Base-by-base conservation (phyloP, 2,329 filamentous ascomycete genomes). In the Talaromyces marneffei region DNA sequence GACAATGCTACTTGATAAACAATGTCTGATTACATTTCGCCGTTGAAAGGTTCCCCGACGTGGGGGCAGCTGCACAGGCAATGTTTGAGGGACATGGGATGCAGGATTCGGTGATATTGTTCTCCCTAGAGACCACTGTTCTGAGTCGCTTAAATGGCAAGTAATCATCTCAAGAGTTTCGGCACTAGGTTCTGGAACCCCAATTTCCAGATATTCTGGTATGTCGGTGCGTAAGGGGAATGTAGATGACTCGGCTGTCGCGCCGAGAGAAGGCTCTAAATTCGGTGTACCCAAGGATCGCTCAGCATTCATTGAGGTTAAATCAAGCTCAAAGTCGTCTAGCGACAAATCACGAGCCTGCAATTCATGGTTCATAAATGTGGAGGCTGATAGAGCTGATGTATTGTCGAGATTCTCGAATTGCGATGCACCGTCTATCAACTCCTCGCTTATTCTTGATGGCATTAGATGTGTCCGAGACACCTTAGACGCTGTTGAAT, bases 1-100 rank as follows among this genome's bases (percentile, higher is more conserved):
- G 27, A 39, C 37, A 29, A 62, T 44, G 6, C 56, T 62, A 37
- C 55, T 62, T n/a, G 57, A 29, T 29, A 50, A 33, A 25, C 53
- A 59, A 52, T 58, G 29, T 39, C 39, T 42, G 10, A 62, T 50
- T 48, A 54, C 23, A 20, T 53, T 50, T 29, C 55, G 60, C 8
- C 25, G 23, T 23, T 58, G 55, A 31, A 62, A 55, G 10, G 39
- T 46, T 37, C 46, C 54, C 9, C 54, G 55, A 27, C 29, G 48
- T 14, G 56, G 20, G 9, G 35, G 39, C 29, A 53, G 29, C 31
- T 55, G 35, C 7, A 40, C 10, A 16, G 55, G 33, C 10, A 29
- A 18, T 8, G 46, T 16, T 37, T 35, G n/a, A 35, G 27, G 18
- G 35, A n/a, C 20, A 53, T 7, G 7, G 31, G 3, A 25, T 46